Conservation (phyloP, 495 filamentous ascomycete genomes). For the Terfezia claveryi region DNA sequence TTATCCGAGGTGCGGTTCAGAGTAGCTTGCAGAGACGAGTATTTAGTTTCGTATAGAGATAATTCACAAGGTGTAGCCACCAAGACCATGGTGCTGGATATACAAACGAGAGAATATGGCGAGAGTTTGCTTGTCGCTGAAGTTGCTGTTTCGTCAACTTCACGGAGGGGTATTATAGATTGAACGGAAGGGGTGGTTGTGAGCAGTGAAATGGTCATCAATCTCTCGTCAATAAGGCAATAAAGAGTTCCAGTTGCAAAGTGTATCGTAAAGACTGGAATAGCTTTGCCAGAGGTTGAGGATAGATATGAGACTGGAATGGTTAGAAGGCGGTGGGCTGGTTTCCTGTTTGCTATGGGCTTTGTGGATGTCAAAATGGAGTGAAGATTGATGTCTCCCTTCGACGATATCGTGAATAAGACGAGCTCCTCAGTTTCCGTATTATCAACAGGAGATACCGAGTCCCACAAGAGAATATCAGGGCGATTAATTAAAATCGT, state of each 20-base stretch:
- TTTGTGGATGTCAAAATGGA: constrained; percentile 1
- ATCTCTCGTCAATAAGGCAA: constrained; percentile 4
- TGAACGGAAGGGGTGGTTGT: constrained; percentile 6
- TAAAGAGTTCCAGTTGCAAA: constrained; percentile 15
- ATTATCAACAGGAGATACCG: background rate
- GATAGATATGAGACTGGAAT: constrained; percentile 1
- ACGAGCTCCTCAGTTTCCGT: constrained; percentile 5
- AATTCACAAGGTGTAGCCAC: constrained; percentile 13
- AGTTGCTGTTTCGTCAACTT: background rate
- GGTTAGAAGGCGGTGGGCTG: constrained; percentile 5
- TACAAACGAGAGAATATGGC: constrained; percentile 12
- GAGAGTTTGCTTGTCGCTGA: background rate
- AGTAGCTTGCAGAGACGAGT: constrained; percentile 15
- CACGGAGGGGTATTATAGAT: background rate
- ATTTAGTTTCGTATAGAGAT: constrained; percentile 19
- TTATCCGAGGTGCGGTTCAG: constrained; percentile 1
- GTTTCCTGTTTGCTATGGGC: background rate
- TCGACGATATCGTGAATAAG: constrained; percentile 8
- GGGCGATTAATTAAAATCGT: constrained; percentile 12
- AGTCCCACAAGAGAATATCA: constrained; percentile 8
- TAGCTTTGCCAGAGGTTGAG: background rate
- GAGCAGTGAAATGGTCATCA: constrained; percentile 13
- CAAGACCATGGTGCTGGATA: constrained; percentile 15
- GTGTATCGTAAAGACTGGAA: constrained; percentile 12
- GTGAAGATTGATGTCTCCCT: constrained; percentile 5